Conservation (phyloP, 2,329 filamentous ascomycete genomes). For the Meredithiella fracta region DNA sequence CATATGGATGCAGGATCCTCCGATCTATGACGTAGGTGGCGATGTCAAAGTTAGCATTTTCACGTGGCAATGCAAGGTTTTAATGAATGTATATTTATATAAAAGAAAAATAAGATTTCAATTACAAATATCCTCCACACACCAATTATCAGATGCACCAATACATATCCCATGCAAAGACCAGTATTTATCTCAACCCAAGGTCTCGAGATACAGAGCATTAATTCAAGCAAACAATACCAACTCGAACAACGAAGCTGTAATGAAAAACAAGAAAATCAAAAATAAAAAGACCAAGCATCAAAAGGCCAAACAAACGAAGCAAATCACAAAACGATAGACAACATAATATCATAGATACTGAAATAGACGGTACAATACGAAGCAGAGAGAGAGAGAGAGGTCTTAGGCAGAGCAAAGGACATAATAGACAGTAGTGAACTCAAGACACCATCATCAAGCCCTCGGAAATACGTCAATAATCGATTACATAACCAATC, state of each 20-base stretch:
- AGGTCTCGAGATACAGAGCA: background rate
- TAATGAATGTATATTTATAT: background rate
- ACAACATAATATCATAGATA: no score
- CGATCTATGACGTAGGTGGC: background rate
- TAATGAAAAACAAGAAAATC: background rate
- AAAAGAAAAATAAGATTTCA: conserved; percentile 2
- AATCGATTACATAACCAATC: no score
- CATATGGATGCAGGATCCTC: background rate
- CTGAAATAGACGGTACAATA: background rate
- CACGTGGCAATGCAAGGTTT: background rate
- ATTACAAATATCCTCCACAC: background rate
- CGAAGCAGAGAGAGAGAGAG: no score
- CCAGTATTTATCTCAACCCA: background rate
- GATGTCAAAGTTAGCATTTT: no score
- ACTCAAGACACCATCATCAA: no score
- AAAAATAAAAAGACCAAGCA: background rate
- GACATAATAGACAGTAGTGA: no score
- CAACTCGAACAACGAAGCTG: background rate
- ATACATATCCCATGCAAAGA: background rate
- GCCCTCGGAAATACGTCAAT: no score
- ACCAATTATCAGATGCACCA: conserved; percentile 4
- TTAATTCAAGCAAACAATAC: no score
- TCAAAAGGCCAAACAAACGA: background rate
- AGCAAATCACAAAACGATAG: background rate
- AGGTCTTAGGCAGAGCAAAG: no score